phyloP scores from a whole-genome alignment of 805 yeast species.

The Wickerhamiella hasegawae region DNA sequence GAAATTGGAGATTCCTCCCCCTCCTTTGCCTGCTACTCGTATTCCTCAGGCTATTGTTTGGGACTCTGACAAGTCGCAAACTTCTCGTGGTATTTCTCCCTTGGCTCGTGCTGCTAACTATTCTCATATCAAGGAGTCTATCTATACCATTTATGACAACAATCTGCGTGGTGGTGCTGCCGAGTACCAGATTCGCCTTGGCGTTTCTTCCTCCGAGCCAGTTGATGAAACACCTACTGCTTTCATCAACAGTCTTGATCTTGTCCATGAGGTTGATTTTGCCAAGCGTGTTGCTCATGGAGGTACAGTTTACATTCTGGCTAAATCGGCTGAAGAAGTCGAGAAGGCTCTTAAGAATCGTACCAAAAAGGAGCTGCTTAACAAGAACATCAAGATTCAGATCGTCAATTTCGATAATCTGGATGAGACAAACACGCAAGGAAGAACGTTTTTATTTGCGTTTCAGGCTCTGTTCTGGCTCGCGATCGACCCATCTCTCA shows the following conservation, averaged over 20 bases:
- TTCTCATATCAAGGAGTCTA: constrained; percentile 30
- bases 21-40: constrained; percentile 41
- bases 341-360: constrained; percentile 37
- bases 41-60: constrained; percentile 7
- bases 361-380: constrained; percentile 36
- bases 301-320: constrained; percentile 33
- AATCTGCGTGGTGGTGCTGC: constrained; percentile 54
- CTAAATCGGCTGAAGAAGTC: constrained; percentile 29
- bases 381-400: constrained; percentile 35
- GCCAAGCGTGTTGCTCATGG: constrained; percentile 39
- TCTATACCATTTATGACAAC: constrained; percentile 57
- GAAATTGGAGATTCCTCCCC: constrained; percentile 37
- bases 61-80: constrained; percentile 12
- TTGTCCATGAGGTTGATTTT: constrained; percentile 46
- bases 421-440: constrained; percentile 43
- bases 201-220: constrained; percentile 21
- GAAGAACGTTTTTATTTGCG: constrained; percentile 60
- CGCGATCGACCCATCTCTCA: constrained; percentile 42
- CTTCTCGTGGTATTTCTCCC: constrained; percentile 10
- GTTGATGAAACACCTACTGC: constrained; percentile 49
- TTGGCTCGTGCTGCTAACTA: constrained; percentile 11
- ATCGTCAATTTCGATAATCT: constrained; percentile 51
- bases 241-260: constrained; percentile 41
- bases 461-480: constrained; percentile 73
- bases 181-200: constrained; percentile 42